These are phyloP conservation scores for Endoconidiophora laricicola DNA, from an alignment of 2,329 filamentous ascomycete genomes.

Conservation along the genomic window DNA sequence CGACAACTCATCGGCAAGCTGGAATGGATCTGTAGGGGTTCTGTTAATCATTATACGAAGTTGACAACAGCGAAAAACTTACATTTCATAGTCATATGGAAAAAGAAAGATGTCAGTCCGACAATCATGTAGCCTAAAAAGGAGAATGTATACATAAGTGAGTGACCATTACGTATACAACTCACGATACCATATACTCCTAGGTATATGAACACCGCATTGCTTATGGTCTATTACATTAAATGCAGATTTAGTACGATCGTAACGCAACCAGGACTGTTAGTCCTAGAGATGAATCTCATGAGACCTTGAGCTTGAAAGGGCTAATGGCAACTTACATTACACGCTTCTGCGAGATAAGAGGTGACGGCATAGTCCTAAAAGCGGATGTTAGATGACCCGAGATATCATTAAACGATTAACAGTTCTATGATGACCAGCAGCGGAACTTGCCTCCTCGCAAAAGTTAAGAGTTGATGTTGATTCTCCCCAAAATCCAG, in stretches of 20 bases:
- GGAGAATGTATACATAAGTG: constrained; percentile 56
- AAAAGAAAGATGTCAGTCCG: constrained; percentile 38
- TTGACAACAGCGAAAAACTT: constrained; percentile 15
- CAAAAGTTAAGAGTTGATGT: constrained; percentile 66
- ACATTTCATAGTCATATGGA: constrained; percentile 41
- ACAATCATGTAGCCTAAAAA: constrained; percentile 37
- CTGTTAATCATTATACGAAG: background rate
- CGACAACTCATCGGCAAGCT: constrained; percentile 41
- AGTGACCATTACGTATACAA: constrained; percentile 56
- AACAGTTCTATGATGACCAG: background rate
- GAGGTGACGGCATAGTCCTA: constrained; percentile 51
- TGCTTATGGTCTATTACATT: constrained; percentile 54
- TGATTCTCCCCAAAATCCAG: constrained; percentile 50
- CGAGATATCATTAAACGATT: background rate
- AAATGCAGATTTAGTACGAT: background rate
- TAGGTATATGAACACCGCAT: constrained; percentile 64
- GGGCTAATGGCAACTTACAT: constrained; percentile 21
- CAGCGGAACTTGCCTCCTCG: constrained; percentile 45
- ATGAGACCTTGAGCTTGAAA: too few relatives aligned
- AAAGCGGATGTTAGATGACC: background rate
- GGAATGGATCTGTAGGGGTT: constrained; percentile 21
- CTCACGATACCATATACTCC: constrained; percentile 59
- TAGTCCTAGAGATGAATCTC: too few relatives aligned
- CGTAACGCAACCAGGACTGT: background rate
- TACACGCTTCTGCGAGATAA: constrained; percentile 64